Conservation (phyloP, 176 grass and related monocot species). For the Oryza rufipogon region DNA sequence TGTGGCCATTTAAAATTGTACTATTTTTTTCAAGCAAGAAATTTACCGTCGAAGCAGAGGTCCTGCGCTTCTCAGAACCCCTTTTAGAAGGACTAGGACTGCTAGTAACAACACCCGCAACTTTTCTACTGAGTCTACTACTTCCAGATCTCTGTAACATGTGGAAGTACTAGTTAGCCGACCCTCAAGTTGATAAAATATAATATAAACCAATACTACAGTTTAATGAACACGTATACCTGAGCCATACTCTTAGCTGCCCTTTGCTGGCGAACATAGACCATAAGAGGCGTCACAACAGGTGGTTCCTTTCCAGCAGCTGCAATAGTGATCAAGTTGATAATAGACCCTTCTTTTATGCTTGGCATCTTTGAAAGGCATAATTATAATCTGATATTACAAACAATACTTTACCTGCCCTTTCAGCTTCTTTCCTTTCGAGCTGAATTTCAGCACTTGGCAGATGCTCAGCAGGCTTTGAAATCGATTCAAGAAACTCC, state of each 20-base stretch:
- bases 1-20: neutral
- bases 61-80: constrained; percentile 78
- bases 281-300: constrained; percentile 88
- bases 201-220: neutral
- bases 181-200: constrained; percentile 35
- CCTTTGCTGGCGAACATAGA: constrained; percentile 87
- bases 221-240: constrained; percentile 48
- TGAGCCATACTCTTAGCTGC: constrained; percentile 80
- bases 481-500: constrained; percentile 87
- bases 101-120: constrained; percentile 59
- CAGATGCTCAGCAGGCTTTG: constrained; percentile 86
- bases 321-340: constrained; percentile 42
- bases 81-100: constrained; percentile 69
- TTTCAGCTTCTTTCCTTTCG: constrained; percentile 99
- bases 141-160: constrained; percentile 68
- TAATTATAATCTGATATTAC: constrained; percentile 2
- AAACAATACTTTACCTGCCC: constrained; percentile 60
- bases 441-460: constrained; percentile 99
- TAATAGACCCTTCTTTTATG: constrained; percentile 8
- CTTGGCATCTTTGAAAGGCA: constrained; percentile 31
- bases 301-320: constrained; percentile 82
- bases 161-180: constrained; percentile 8
- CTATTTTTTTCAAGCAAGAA: constrained; percentile 11
- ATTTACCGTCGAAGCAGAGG: constrained; percentile 62
- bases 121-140: constrained; percentile 71